Conservation (phyloP, 768 basidiomycete genomes). For the Lactifluus hygrophoroides region DNA sequence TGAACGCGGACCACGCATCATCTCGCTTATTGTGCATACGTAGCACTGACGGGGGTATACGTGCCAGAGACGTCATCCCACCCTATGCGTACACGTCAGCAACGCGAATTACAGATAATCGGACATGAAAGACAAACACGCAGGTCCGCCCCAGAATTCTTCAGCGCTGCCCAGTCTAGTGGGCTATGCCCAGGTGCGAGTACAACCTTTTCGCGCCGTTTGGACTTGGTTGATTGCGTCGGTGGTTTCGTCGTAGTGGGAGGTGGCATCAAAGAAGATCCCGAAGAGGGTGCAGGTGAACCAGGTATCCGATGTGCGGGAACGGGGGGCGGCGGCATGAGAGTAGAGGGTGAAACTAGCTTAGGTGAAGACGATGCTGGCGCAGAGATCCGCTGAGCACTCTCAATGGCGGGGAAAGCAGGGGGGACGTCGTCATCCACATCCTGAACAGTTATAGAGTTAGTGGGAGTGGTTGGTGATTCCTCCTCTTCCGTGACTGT, state of each 20-base stretch:
- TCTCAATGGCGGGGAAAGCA: constrained; percentile 62
- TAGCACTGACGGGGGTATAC: constrained; percentile 69
- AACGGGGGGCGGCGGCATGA: constrained; percentile 32
- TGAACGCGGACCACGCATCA: constrained; percentile 90
- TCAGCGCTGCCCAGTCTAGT: constrained; percentile 89
- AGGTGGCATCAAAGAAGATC: constrained; percentile 41
- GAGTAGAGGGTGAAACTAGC: constrained; percentile 1
- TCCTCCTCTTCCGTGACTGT: constrained; percentile 17
- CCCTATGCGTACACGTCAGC: constrained; percentile 36
- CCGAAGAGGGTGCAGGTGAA: constrained; percentile 27
- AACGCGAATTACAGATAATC: not conserved
- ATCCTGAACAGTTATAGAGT: constrained; percentile 30
- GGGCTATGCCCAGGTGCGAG: constrained; percentile 87
- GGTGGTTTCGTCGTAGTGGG: constrained; percentile 56
- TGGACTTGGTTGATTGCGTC: constrained; percentile 35
- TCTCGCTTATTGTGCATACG: constrained; percentile 73
- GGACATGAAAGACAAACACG: constrained; percentile 40
- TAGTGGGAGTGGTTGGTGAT: constrained; percentile 35
- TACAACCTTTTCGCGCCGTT: constrained; percentile 70
- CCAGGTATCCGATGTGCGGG: constrained; percentile 28
- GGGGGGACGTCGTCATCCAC: constrained; percentile 54
- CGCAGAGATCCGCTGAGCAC: constrained; percentile 51
- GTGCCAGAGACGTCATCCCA: constrained; percentile 46
- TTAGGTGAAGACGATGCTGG: constrained; percentile 23
- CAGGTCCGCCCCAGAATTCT: constrained; percentile 71